A percentile compares a stretch with the other conserved stretches of the same genome.
phyloP scores from a whole-genome alignment of 2,329 filamentous ascomycete genomes.

The Rasamsonia emersonii region DNA sequence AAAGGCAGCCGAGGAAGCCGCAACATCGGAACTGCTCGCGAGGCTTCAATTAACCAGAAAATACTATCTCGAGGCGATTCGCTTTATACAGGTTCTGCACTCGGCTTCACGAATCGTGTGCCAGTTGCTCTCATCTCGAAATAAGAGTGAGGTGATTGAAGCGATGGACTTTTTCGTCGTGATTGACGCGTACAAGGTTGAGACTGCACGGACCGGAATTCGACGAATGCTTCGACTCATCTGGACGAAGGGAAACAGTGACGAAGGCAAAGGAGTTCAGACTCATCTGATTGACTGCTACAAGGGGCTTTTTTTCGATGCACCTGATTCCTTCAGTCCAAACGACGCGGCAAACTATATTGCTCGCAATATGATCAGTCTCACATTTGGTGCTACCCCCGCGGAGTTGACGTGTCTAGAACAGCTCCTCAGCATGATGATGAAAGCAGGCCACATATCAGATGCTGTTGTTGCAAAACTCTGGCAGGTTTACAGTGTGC shows the following conservation, averaged over 20 bases:
- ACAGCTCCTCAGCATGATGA: slow-evolving; percentile 93
- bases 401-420: slow-evolving; percentile 93
- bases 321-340: slow-evolving; percentile 74
- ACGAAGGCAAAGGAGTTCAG: slow-evolving; percentile 97
- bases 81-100: slow-evolving; percentile 87
- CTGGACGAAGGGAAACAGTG: slow-evolving; percentile 98
- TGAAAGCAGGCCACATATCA: slow-evolving; percentile 81
- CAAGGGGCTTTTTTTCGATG: slow-evolving; percentile 90
- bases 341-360: slow-evolving; percentile 95
- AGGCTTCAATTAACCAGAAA: slow-evolving; percentile 80
- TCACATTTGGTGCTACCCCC: slow-evolving; percentile 90
- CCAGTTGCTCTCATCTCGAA: slow-evolving; percentile 83
- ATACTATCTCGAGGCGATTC: slow-evolving; percentile 87
- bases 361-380: slow-evolving; percentile 95
- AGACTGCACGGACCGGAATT: slow-evolving; percentile 86
- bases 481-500: slow-evolving; percentile 95
- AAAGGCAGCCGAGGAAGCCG: slow-evolving; percentile 78
- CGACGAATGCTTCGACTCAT: slow-evolving; percentile 92
- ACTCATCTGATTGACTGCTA: slow-evolving; percentile 96
- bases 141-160: slow-evolving; percentile 98
- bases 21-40: slow-evolving; percentile 78
- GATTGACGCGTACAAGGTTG: slow-evolving; percentile 90
- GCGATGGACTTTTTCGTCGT: slow-evolving; percentile 98
- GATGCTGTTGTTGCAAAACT: slow-evolving; percentile 83
- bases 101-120: slow-evolving; percentile 71